Evolutionary conservation across 495 filamentous ascomycete genomes (phyloP).

Genomic region (Trichocladium uniseriatum): DNA sequence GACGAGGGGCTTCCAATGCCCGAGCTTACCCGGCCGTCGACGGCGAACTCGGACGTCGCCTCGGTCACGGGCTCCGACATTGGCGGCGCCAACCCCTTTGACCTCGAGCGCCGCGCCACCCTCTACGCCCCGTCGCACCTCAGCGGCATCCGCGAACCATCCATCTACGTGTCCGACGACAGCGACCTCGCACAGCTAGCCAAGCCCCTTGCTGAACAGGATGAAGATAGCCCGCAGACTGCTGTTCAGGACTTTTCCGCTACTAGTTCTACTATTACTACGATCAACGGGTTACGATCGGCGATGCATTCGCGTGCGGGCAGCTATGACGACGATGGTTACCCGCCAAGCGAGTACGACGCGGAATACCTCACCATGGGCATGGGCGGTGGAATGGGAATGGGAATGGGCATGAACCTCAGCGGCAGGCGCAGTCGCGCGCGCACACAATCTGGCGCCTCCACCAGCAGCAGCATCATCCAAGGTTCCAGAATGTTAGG

Average conservation of each 20-base stretch:
- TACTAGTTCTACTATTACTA: no score
- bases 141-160: constrained; percentile 32
- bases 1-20: constrained; percentile 39
- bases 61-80: constrained; percentile 39
- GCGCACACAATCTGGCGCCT: constrained; percentile 9
- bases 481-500: no score
- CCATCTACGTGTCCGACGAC: constrained; percentile 45
- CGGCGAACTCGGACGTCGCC: constrained; percentile 44
- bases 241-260: not conserved
- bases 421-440: constrained; percentile 2
- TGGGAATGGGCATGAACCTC: not conserved
- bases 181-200: constrained; percentile 31
- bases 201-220: not conserved
- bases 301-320: constrained; percentile 18
- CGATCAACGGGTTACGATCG: no score
- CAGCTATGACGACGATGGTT: constrained; percentile 27
- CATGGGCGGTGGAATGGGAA: not conserved
- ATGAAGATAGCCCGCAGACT: not conserved
- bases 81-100: constrained; percentile 42
- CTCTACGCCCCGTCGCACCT: constrained; percentile 34
- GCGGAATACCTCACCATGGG: constrained; percentile 23
- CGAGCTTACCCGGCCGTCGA: constrained; percentile 39
- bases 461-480: no score
- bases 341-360: constrained; percentile 26
- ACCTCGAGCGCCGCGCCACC: constrained; percentile 45